Percentiles rank a stretch among this genome's conserved stretches.
Evolutionary conservation across 495 filamentous ascomycete species (phyloP).

Genomic region (Podospora appendiculata): DNA sequence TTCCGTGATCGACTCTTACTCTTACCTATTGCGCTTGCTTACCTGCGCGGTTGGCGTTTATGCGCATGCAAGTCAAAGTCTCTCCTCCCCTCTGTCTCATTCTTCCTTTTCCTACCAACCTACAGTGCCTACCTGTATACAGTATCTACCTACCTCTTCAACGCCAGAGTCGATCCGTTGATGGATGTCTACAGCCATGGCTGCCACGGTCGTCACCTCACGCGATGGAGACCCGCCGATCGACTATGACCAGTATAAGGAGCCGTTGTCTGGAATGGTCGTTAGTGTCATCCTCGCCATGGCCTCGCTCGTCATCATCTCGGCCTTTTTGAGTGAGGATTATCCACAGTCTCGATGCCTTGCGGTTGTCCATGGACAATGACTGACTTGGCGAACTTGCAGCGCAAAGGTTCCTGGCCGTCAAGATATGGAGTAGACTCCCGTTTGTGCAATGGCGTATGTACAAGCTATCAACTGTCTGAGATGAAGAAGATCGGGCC

Average conservation of each 20-base stretch:
- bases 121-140: neutral
- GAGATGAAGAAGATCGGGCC: neutral
- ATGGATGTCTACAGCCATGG: neutral
- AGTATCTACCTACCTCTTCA: neutral
- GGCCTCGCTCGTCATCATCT: conserved; percentile 31
- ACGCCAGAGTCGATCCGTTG: neutral
- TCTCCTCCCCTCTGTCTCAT: no score
- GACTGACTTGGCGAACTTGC: neutral
- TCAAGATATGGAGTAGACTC: conserved; percentile 35
- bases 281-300: conserved; percentile 35
- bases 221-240: neutral
- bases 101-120: neutral
- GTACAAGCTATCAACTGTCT: conserved; percentile 6
- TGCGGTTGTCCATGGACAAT: no score
- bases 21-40: no score
- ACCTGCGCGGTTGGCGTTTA: no score
- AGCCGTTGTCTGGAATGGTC: conserved; percentile 29
- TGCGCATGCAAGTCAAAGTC: no score
- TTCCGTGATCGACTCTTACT: no score
- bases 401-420: conserved; percentile 30
- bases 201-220: neutral
- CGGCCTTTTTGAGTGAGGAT: conserved; percentile 38
- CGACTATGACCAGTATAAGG: conserved; percentile 3
- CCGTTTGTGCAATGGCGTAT: conserved; percentile 40
- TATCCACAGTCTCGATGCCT: no score